Base-by-base conservation (phyloP, 2,329 filamentous ascomycete genomes). In the Colletotrichum destructivum region DNA sequence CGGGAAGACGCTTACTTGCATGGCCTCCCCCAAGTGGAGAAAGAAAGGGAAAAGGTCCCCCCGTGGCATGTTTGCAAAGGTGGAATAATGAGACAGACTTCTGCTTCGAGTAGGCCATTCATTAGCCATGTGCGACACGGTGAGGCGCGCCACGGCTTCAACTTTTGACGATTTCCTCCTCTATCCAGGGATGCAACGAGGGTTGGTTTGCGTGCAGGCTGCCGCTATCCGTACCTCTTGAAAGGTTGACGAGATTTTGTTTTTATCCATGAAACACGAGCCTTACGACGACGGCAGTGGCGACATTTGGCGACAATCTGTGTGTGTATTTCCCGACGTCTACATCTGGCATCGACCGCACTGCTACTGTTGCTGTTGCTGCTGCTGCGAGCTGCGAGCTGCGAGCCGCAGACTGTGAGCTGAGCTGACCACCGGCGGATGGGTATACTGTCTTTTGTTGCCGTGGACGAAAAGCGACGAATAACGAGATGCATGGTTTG, bases 231-330 rank as follows among this genome's bases (percentile, higher is more conserved):
- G 57, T 9, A 38, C 59, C 63, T 63, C 59, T 62, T 59, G 65
- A 59, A 52, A 69, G 52, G 59, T 62, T 64, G 62, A 62, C 69
- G 47, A 55, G 49, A 60, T 62, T 49, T 62, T 23, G 46, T 38
- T 21, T 16, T 51, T 62, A 56, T 63, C 60, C 69, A 71, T 71
- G 65, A 64, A 71, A 71, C 69, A 71, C 59, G 60, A 71, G 69
- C 69, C 69, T 69, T 69, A 69, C 65, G 69, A 65, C 54, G 69
- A 65, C 65, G 69, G 66, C 59, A 71, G 65, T 63, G 65, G 69
- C 59, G 62, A 64, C 5, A 44, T 59, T 38, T 59, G 69, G 65
- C 60, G 69, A 68, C 44, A 54, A 62, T 49, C 21, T 68, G 31
- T 54, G n/a, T 55, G n/a, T 59, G 54, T 68, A 51, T 49, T 65